Base-by-base conservation (phyloP, 2,329 filamentous ascomycete species). In the Orbilia oligospora region DNA sequence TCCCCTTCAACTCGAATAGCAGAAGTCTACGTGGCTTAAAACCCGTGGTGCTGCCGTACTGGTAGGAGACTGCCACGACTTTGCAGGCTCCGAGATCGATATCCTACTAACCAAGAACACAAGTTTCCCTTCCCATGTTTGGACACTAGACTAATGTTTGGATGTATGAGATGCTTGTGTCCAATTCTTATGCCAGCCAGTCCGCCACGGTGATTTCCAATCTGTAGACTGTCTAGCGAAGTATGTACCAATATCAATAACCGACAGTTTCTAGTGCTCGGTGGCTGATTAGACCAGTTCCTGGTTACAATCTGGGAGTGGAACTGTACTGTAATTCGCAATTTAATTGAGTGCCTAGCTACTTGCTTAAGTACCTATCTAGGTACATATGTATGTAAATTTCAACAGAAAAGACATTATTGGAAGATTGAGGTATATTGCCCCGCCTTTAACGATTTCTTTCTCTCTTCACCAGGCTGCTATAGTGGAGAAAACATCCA, bases 21-120 rank as follows among this genome's bases (percentile, higher is more conserved):
- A 44, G 67, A 68, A 51, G 73, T 66, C 66, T 77, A 77, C 73
- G 73, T 77, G 73, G 70, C 73, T 71, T 33, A 14, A 71, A 64
- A 53, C 41, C 66, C 46, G 58, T 44, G 69, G 49, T 58, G 68
- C 56, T 48, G 69, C 61, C 58, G 36, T 49, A 24, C 24, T 46
- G 65, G 36, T 51, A 46, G 33, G 24, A 41, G 67, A 46, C 41
- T 71, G 67, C 73, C 73, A 77, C 72, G 66, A 76, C 66, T 36
- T 77, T 68, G 61, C 67, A 67, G 49, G 66, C 53, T 22, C 38
- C 12, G 38, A 41, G 38, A 53, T 18, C 41, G 56, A 58, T 71
- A 44, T 27, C 33, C 20, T 44, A 12, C 56, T 61, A 27, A 41
- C 36, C 33, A 61, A 41, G 10, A 24, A 44, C 18, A 24, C 30